A percentile compares a stretch with the other conserved stretches of the same genome.
phyloP scores from a whole-genome alignment of 495 filamentous ascomycete species.

The Hyaloscypha finlandica region DNA sequence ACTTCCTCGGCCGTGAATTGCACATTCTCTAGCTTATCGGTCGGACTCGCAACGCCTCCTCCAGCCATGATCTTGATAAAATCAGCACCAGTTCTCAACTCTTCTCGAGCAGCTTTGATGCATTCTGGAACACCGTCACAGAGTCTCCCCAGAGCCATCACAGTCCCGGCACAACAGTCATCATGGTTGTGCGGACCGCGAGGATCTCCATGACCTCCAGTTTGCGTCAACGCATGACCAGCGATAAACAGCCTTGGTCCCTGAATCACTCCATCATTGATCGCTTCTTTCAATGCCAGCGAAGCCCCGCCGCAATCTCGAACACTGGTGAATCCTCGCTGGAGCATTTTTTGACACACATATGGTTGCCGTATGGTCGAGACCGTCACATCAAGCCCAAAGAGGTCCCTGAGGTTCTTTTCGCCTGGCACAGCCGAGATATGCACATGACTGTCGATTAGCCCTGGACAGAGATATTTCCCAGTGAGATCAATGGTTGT shows the following conservation, averaged over 20 bases:
- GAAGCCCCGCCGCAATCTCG: constrained; percentile 55
- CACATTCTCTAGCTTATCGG: constrained; percentile 48
- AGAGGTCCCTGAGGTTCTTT: constrained; percentile 11
- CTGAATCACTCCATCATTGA: constrained; percentile 49
- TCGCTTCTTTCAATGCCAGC: constrained; percentile 50
- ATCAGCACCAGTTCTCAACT: constrained; percentile 52
- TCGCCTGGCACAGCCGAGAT: constrained; percentile 34
- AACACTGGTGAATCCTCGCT: constrained; percentile 54
- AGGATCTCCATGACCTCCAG: constrained; percentile 57
- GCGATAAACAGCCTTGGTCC: constrained; percentile 46
- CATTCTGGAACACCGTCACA: constrained; percentile 55
- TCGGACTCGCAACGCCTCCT: constrained; percentile 54
- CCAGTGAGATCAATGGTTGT: constrained; percentile 42
- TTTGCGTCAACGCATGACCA: constrained; percentile 46
- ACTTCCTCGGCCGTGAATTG: constrained; percentile 58
- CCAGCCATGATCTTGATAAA: constrained; percentile 62
- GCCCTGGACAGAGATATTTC: constrained; percentile 53
- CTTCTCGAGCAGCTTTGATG: constrained; percentile 49
- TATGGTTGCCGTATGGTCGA: constrained; percentile 46
- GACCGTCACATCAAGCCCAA: constrained; percentile 44
- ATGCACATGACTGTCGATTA: constrained; percentile 64
- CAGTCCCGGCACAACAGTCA: constrained; percentile 46
- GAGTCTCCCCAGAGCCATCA: constrained; percentile 40
- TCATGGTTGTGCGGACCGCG: constrained; percentile 40
- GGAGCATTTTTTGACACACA: constrained; percentile 48